These are phyloP conservation scores for Cladosporium phlei DNA, from an alignment of 2,329 filamentous ascomycete genomes.

Conservation along the genomic window DNA sequence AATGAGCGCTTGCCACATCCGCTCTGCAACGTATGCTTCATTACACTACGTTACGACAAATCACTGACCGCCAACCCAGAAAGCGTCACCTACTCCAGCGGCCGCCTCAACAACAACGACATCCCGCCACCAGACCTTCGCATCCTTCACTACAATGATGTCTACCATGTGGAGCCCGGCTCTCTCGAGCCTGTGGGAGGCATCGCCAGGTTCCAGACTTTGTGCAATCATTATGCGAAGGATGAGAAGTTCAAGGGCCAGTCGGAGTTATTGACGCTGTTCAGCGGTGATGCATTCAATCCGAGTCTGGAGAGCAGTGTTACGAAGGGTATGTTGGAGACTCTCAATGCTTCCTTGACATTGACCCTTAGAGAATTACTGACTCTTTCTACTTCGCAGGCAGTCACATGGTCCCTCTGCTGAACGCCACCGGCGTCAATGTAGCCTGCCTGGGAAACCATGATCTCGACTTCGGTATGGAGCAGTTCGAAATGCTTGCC, in stretches of 20 bases:
- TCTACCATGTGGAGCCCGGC: slow-evolving; percentile 76
- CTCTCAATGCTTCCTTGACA: no score
- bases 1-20: background rate
- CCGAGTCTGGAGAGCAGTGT: slow-evolving; percentile 83
- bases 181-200: slow-evolving; percentile 82
- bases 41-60: background rate
- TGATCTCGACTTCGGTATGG: slow-evolving; percentile 85
- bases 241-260: slow-evolving; percentile 58
- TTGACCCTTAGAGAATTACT: no score
- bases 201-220: slow-evolving; percentile 71
- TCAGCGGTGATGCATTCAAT: slow-evolving; percentile 91
- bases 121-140: slow-evolving; percentile 62
- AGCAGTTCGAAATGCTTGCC: slow-evolving; percentile 69
- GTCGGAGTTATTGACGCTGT: slow-evolving; percentile 68
- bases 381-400: no score
- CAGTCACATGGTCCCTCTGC: slow-evolving; percentile 79
- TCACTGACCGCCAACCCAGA: slow-evolving; percentile 19
- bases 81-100: slow-evolving; percentile 21
- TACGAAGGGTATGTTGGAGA: slow-evolving; percentile 70
- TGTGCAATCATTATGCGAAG: slow-evolving; percentile 65
- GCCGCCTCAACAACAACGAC: slow-evolving; percentile 4
- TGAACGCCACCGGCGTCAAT: slow-evolving; percentile 73
- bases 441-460: slow-evolving; percentile 88
- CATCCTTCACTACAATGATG: slow-evolving; percentile 89
- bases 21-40: background rate